Evolutionary conservation across 495 filamentous ascomycete species (phyloP), one percentile per base, ranked within the genome.

Genomic region (Cercophora newfieldiana): DNA sequence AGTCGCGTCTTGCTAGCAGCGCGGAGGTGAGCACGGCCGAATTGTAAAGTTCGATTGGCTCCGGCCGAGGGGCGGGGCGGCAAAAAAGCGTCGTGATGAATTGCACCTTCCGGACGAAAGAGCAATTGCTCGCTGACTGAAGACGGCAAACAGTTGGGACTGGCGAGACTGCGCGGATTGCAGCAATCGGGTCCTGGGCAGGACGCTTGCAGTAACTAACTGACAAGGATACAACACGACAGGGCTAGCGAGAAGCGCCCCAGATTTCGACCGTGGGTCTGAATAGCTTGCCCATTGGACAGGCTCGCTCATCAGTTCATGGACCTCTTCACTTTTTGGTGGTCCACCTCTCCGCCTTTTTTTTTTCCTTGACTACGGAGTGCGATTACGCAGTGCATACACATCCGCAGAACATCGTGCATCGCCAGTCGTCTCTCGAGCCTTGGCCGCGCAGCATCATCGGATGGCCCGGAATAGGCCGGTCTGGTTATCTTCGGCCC

Each of bases 121-220:
- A 6, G 37, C 37, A 33, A 33, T 33, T 33, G 30, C 30, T 33
- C 12, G 30, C 30, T 33, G 30, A 14, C 10, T 7, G 19, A 22
- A 22, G 51, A 28, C 16, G 51, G 51, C 51, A 26, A 28, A 55
- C 22, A 55, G 51, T 16, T 22, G 2, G 24, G 51, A 55, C 1
- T n/a, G 12, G 10, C 10, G 18, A 14, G 37, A 44, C 37, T 44
- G 37, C 37, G 21, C 26, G 31, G 10, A 28, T 54, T 59, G 63
- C 63, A 66, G 64, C 25, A 62, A 61, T 56, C 50, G 57, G 64
- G 26, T 37, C 49, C 65, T 48, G 29, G 51, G 63, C 31, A 58
- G 63, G 24, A 58, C 25, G 55, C 50, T 53, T 53, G 50, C 50
- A 53, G 50, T n/a, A n/a, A n/a, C 16, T 22, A 26, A 22, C 48